These are phyloP conservation scores for Hypoxylon rubiginosum DNA, from an alignment of 2,329 filamentous ascomycete species.

Conservation along the genomic window DNA sequence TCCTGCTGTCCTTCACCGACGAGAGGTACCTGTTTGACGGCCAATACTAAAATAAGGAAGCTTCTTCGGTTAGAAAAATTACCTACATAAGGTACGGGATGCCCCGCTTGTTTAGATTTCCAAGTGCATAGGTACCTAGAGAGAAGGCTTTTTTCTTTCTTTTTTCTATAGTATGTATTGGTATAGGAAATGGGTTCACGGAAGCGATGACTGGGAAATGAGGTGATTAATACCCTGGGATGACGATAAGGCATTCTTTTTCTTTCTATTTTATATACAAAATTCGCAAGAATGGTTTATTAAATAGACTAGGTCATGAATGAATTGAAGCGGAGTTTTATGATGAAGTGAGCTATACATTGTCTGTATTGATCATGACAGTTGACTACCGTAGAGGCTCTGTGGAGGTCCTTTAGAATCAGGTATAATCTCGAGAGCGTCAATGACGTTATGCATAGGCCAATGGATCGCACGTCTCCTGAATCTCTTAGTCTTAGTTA, in stretches of 20 bases:
- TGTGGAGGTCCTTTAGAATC: too few species aligned
- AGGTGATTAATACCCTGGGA: conserved; percentile 29
- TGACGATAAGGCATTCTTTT: conserved; percentile 9
- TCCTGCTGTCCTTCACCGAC: conserved; percentile 67
- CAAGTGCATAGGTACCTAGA: conserved; percentile 3
- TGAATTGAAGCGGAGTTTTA: not conserved
- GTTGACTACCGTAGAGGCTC: not conserved
- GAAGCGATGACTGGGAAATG: conserved; percentile 2
- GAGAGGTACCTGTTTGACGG: conserved; percentile 63
- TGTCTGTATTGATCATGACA: not conserved
- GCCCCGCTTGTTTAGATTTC: not conserved
- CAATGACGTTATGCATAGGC: not conserved
- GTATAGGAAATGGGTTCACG: not conserved
- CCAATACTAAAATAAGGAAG: conserved; percentile 50
- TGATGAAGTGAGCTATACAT: not conserved
- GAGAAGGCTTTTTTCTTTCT: too few species aligned
- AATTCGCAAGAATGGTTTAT: too few species aligned
- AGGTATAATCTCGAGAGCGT: not conserved
- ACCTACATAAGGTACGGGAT: not conserved
- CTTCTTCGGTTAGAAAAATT: too few species aligned
- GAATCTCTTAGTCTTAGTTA: not conserved
- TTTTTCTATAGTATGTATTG: conserved; percentile 17
- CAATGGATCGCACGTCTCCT: too few species aligned
- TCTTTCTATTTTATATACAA: conserved; percentile 6
- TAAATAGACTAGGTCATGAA: not conserved